Base-by-base conservation (phyloP, 73 alveolate genomes). In the Paramecium tetraurelia region DNA sequence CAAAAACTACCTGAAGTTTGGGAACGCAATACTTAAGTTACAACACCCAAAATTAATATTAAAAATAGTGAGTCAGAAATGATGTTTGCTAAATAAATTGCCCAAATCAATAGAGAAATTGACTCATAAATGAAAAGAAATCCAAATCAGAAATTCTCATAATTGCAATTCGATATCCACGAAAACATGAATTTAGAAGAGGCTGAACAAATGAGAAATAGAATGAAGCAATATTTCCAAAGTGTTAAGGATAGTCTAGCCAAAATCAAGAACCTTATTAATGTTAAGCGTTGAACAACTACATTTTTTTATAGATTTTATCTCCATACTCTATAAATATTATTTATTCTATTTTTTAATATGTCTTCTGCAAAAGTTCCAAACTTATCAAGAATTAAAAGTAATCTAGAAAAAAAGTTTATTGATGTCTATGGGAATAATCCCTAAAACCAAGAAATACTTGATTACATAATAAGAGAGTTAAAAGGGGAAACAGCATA, bases 91-190 rank as follows among this genome's bases (percentile, higher is more conserved):
- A 41, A 48, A 20, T 31, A 80, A 18, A 80, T 80, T 12, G 57
- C 90, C 3, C 22, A 80, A 80, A 80, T 80, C 48, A 80, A 80
- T 10, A 80, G 90, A 80, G 90, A 80, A 48, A 76, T 80, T 9
- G 90, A 80, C 1, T 48, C 12, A 80, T 29, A 80, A 44, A 80
- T 80, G 75, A 80, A 48, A 48, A 40, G 90, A 43, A 80, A 80
- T 44, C 90, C 90, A 24, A 80, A 80, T 44, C 7, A 80, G 43
- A 40, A 44, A 22, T 80, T 80, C 29, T 35, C 18, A 3, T 22
- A 21, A 10, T 22, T 43, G 22, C n/a, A 40, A 46, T 48, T 80
- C 46, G 90, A 80, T 44, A 16, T 80, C 0, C 22, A 22, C 9
- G 72, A 33, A 22, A 44, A 33, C 8, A 80, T 80, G 90, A 35